phyloP scores from a whole-genome alignment of 2,329 filamentous ascomycete genomes.

The Dendryphion nanum region DNA sequence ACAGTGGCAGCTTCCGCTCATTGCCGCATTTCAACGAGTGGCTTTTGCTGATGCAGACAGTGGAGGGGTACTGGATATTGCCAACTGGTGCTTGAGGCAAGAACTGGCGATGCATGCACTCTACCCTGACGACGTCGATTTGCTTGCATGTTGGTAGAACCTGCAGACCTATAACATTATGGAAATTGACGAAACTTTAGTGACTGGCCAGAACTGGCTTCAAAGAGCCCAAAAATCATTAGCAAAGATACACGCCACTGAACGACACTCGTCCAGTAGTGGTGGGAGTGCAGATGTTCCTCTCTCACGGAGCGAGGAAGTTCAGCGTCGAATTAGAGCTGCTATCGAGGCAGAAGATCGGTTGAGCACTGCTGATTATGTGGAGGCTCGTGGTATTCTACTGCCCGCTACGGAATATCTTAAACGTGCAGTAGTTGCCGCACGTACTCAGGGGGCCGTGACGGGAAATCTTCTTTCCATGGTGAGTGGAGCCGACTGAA shows the following conservation, averaged over 20 bases:
- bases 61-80: conserved; percentile 46
- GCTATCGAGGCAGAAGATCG: conserved; percentile 38
- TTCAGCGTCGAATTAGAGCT: conserved; percentile 16
- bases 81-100: conserved; percentile 50
- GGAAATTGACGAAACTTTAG: conserved; percentile 24
- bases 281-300: conserved; percentile 21
- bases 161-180: conserved; percentile 2
- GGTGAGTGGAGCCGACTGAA: conserved; percentile 31
- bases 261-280: conserved; percentile 40
- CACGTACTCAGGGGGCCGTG: conserved; percentile 37
- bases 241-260: conserved; percentile 48
- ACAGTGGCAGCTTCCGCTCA: conserved; percentile 24
- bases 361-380: conserved; percentile 45
- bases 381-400: conserved; percentile 52
- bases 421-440: conserved; percentile 45
- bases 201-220: conserved; percentile 53
- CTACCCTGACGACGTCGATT: conserved; percentile 44
- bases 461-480: conserved; percentile 46
- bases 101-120: conserved; percentile 47
- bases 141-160: conserved; percentile 41
- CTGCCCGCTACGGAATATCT: conserved; percentile 54
- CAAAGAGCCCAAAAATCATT: conserved; percentile 51
- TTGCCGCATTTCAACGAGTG: conserved; percentile 49
- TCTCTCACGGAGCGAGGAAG: conserved; percentile 19
- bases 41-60: conserved; percentile 51